Evolutionary conservation across 768 basidiomycete genomes (phyloP).

Genomic region (Phallus indusiatus): DNA sequence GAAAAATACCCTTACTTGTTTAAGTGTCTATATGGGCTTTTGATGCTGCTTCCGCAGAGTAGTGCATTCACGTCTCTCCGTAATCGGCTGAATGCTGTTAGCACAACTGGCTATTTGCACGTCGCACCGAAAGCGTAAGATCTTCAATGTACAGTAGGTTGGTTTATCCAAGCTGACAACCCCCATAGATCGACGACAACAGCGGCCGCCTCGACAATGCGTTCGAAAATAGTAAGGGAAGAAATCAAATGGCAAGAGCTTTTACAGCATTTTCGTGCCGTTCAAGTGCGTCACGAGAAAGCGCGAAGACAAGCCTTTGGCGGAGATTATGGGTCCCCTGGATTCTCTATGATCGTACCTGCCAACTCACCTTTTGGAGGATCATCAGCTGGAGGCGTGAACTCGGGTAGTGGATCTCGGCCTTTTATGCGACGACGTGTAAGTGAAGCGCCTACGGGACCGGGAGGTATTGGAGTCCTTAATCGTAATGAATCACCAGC

Average conservation of each 20-base stretch:
- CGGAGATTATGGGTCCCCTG: slow-evolving; percentile 45
- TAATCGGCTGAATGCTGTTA: slow-evolving; percentile 90
- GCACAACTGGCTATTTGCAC: slow-evolving; percentile 88
- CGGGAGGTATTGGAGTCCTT: slow-evolving; percentile 20
- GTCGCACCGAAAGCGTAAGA: slow-evolving; percentile 78
- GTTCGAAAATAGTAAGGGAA: slow-evolving; percentile 72
- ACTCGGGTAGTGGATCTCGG: slow-evolving; percentile 19
- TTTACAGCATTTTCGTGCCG: slow-evolving; percentile 79
- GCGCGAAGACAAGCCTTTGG: slow-evolving; percentile 70
- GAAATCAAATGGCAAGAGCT: slow-evolving; percentile 98
- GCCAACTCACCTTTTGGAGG: slow-evolving; percentile 15
- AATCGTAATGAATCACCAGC: slow-evolving; percentile 24
- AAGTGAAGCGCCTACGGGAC: slow-evolving; percentile 38
- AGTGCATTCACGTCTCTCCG: slow-evolving; percentile 91
- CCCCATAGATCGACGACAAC: slow-evolving; percentile 17
- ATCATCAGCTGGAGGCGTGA: not conserved
- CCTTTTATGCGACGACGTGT: slow-evolving; percentile 53
- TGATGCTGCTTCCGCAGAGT: slow-evolving; percentile 97
- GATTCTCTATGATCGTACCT: slow-evolving; percentile 36
- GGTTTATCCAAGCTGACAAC: no score
- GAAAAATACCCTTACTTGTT: slow-evolving; percentile 94
- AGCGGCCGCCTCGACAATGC: slow-evolving; percentile 29
- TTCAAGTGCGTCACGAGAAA: slow-evolving; percentile 90
- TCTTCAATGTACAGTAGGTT: slow-evolving; percentile 14
- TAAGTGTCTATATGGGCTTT: slow-evolving; percentile 93